Evolutionary conservation across 1,139 yeast species (phyloP).

Genomic region (Meyerozyma athensensis): DNA sequence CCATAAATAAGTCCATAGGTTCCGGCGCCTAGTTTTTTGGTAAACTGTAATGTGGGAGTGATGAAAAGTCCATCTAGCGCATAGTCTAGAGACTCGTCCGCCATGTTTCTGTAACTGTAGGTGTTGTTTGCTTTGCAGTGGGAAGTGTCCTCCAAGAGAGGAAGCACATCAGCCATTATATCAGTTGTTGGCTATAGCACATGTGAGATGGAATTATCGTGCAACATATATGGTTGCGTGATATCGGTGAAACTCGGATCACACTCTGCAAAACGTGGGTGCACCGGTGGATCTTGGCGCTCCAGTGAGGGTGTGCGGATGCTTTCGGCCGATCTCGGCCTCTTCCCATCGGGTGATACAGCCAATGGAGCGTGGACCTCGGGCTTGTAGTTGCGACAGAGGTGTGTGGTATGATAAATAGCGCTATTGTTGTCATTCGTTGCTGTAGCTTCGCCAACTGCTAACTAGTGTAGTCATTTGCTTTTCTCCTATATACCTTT

Average conservation of each 20-base stretch:
- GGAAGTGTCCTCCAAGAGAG: background rate
- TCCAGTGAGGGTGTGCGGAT: background rate
- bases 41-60: slow-evolving; percentile 42
- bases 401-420: background rate
- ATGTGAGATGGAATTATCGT: background rate
- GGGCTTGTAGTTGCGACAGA: background rate
- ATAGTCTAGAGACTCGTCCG: background rate
- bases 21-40: slow-evolving; percentile 75
- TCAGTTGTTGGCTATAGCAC: background rate
- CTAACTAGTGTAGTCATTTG: no score
- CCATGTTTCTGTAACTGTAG: background rate
- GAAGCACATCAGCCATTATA: slow-evolving; percentile 1
- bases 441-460: no score
- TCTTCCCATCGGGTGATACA: no score
- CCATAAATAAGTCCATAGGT: slow-evolving; percentile 83
- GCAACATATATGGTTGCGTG: background rate
- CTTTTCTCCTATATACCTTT: background rate
- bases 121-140: background rate
- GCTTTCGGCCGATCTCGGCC: slow-evolving; percentile 1
- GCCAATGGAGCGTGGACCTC: background rate
- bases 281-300: background rate
- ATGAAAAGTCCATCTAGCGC: slow-evolving; percentile 12
- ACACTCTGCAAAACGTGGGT: background rate
- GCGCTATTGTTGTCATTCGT: no score
- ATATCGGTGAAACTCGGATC: slow-evolving; percentile 1